Evolutionary conservation across 768 basidiomycete species (phyloP).

Genomic region (Sporobolomyces roseus): DNA sequence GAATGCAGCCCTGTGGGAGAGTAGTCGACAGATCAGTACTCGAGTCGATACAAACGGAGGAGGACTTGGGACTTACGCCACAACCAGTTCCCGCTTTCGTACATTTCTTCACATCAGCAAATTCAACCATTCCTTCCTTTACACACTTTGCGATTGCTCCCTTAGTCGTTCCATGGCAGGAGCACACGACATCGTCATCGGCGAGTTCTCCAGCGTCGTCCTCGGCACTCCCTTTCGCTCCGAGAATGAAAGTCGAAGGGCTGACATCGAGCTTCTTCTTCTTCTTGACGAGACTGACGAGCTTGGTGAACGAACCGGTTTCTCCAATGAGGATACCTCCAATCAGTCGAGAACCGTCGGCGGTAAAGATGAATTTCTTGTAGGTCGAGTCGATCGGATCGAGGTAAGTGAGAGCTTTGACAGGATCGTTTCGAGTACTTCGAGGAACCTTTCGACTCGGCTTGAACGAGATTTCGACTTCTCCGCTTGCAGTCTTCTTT

Average conservation of each 20-base stretch:
- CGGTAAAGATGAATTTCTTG: slow-evolving; percentile 69
- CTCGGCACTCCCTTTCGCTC: slow-evolving; percentile 56
- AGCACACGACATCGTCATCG: slow-evolving; percentile 68
- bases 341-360: slow-evolving; percentile 66
- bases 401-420: slow-evolving; percentile 63
- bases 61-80: slow-evolving; percentile 8
- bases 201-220: slow-evolving; percentile 65
- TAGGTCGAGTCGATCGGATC: slow-evolving; percentile 70
- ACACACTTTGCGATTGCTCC: slow-evolving; percentile 57
- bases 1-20: slow-evolving; percentile 62
- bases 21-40: background rate
- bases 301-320: slow-evolving; percentile 63
- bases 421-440: slow-evolving; percentile 50
- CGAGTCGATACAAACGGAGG: background rate
- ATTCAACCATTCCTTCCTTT: slow-evolving; percentile 54
- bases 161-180: slow-evolving; percentile 61
- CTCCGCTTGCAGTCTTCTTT: background rate
- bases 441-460: slow-evolving; percentile 41
- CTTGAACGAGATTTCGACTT: slow-evolving; percentile 32
- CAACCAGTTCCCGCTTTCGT: slow-evolving; percentile 66
- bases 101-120: slow-evolving; percentile 61
- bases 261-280: slow-evolving; percentile 66
- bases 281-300: slow-evolving; percentile 68
- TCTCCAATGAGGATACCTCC: slow-evolving; percentile 81
- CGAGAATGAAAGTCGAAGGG: slow-evolving; percentile 65